Conservation (phyloP, 805 yeast species). For the Yarrowia sp. region DNA sequence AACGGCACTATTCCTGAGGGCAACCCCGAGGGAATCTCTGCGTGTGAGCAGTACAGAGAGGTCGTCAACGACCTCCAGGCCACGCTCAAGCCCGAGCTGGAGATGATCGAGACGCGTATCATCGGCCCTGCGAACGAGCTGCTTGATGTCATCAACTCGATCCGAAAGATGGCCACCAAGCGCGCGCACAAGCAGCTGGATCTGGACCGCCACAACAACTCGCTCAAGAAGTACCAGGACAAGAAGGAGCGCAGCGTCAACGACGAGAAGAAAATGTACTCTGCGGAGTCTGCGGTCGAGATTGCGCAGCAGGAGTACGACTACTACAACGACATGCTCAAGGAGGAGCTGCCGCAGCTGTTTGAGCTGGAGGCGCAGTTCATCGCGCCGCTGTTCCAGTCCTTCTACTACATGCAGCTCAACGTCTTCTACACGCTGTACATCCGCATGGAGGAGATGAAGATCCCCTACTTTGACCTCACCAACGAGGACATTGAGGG, state of each 20-base stretch:
- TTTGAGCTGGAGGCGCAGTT: conserved; percentile 88
- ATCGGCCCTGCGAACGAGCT: conserved; percentile 90
- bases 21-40: conserved; percentile 94
- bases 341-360: conserved; percentile 81
- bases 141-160: conserved; percentile 72
- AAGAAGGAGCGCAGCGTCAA: conserved; percentile 82
- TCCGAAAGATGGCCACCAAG: conserved; percentile 91
- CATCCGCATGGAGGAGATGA: conserved; percentile 90
- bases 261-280: conserved; percentile 88
- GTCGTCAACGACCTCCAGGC: conserved; percentile 84
- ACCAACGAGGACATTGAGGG: conserved; percentile 68
- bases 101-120: conserved; percentile 83
- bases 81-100: conserved; percentile 87
- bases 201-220: conserved; percentile 77
- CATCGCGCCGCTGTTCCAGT: conserved; percentile 88
- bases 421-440: conserved; percentile 92
- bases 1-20: conserved; percentile 84
- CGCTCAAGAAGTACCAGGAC: conserved; percentile 67
- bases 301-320: conserved; percentile 94
- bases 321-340: conserved; percentile 92
- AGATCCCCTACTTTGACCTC: conserved; percentile 93
- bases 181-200: conserved; percentile 95
- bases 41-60: conserved; percentile 86
- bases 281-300: conserved; percentile 83
- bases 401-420: conserved; percentile 95